These are phyloP conservation scores for Dactylella cylindrospora DNA, from an alignment of 2,329 filamentous ascomycete species.

Conservation along the genomic window DNA sequence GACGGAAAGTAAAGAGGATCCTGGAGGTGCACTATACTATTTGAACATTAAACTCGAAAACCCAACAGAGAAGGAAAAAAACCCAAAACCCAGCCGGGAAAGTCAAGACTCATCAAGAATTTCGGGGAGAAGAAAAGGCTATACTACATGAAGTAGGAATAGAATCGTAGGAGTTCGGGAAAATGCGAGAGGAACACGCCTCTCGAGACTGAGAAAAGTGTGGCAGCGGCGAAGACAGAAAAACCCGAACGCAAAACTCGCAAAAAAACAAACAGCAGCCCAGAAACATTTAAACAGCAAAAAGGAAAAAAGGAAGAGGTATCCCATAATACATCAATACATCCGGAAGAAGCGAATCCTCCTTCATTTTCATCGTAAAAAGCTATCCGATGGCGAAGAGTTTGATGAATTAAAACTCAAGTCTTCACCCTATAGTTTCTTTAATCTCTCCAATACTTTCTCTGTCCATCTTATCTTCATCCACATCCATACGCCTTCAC, in stretches of 20 bases:
- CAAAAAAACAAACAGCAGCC: not conserved
- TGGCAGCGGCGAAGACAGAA: too few species aligned
- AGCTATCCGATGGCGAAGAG: not conserved
- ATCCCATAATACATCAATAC: constrained; percentile 44
- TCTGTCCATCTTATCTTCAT: not conserved
- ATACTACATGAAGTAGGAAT: constrained; percentile 19
- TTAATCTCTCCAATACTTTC: not conserved
- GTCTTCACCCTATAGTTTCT: not conserved
- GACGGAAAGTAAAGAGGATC: not conserved
- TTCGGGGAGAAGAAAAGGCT: constrained; percentile 27
- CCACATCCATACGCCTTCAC: too few species aligned
- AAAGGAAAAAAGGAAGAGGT: constrained; percentile 11
- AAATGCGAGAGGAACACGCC: too few species aligned
- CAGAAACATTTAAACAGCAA: too few species aligned
- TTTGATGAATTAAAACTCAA: not conserved
- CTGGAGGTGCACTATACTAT: not conserved
- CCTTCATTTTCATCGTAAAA: constrained; percentile 12
- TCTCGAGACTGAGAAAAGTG: too few species aligned
- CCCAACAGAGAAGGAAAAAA: constrained; percentile 46
- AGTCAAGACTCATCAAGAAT: constrained; percentile 11
- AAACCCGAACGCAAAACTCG: too few species aligned
- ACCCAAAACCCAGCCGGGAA: constrained; percentile 46
- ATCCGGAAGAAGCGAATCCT: constrained; percentile 2
- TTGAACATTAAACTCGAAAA: too few species aligned
- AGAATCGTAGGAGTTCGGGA: not conserved